Base-by-base conservation (phyloP, 768 basidiomycete species). In the Hemileccinum rubropunctum region DNA sequence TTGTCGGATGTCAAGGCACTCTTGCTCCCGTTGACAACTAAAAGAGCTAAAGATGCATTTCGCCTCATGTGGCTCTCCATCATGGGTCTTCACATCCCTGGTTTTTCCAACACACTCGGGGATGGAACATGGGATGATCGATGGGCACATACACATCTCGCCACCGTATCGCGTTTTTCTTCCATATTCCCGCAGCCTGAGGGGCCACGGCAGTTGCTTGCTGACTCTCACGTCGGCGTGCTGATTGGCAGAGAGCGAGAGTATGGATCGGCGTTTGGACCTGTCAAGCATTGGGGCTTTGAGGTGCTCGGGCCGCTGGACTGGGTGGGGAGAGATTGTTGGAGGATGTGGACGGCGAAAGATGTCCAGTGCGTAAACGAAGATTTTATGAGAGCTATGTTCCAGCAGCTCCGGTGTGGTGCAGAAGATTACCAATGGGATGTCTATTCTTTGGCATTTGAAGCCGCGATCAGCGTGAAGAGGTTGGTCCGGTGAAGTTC, bases 61-160 rank as follows among this genome's bases (percentile, higher is more conserved):
- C 81, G 89, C 4, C 61, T 82, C 38, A 76, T 80, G 20, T 91
- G 85, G 85, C 70, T 93, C 11, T 81, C 83, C 7, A 71, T 85
- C 59, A 66, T 84, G 33, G 88, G 91, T 18, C 75, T 91, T 26
- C 78, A 84, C 58, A 70, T 89, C 26, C 89, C 91, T 36, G 87
- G 86, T 1, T 76, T 90, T 58, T 60, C 73, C 21, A 56, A 67
- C 18, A 73, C 73, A 3, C 57, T 81, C 39, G 69, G 72, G 2
- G 53, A 54, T 28, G 63, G 69, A 30, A 72, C 76, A 47, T 77
- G 77, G 74, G 86, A 90, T 65, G 88, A 90, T 60, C 74, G 83
- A 47, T 91, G 88, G 88, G 75, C 72, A 48, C 62, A 69, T 57
- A 71, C 69, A 14, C 71, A 79, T 56, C 65, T 89, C 13, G 67